phyloP scores from a whole-genome alignment of 805 yeast species.

The Candida maltosa region DNA sequence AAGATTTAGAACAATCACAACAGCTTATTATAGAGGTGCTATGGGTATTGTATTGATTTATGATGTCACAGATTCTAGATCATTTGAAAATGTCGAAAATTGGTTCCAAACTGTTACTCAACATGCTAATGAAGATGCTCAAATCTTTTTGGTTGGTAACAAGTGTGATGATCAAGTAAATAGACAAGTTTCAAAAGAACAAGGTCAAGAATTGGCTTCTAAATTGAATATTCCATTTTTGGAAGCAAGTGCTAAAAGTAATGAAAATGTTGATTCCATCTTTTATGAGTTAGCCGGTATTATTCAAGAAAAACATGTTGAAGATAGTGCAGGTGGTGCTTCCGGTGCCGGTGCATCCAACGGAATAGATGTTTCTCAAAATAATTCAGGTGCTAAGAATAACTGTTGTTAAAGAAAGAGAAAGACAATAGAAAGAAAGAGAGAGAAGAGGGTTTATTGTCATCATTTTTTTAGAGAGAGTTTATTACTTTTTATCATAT shows the following conservation, averaged over 20 bases:
- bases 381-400: constrained; percentile 22
- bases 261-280: constrained; percentile 86
- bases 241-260: constrained; percentile 95
- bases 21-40: constrained; percentile 90
- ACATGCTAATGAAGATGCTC: constrained; percentile 95
- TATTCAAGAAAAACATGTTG: constrained; percentile 74
- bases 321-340: constrained; percentile 29
- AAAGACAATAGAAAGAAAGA: background rate
- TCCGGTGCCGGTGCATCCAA: constrained; percentile 15
- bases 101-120: constrained; percentile 96
- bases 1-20: constrained; percentile 88
- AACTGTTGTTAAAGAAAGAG: constrained; percentile 36
- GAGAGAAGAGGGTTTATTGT: too few species aligned
- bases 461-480: too few species aligned
- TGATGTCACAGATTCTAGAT: constrained; percentile 84
- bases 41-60: constrained; percentile 83
- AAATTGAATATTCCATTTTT: constrained; percentile 87
- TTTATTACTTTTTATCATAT: too few species aligned
- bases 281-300: constrained; percentile 85
- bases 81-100: constrained; percentile 87
- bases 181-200: constrained; percentile 84
- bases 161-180: constrained; percentile 88
- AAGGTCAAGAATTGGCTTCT: constrained; percentile 84
- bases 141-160: constrained; percentile 90
- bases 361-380: constrained; percentile 40